A percentile compares a stretch with the other conserved stretches of the same genome.
These are phyloP conservation scores for Brachypodium distachyon DNA, from an alignment of 202 grass and related monocot species.

Conservation along the genomic window DNA sequence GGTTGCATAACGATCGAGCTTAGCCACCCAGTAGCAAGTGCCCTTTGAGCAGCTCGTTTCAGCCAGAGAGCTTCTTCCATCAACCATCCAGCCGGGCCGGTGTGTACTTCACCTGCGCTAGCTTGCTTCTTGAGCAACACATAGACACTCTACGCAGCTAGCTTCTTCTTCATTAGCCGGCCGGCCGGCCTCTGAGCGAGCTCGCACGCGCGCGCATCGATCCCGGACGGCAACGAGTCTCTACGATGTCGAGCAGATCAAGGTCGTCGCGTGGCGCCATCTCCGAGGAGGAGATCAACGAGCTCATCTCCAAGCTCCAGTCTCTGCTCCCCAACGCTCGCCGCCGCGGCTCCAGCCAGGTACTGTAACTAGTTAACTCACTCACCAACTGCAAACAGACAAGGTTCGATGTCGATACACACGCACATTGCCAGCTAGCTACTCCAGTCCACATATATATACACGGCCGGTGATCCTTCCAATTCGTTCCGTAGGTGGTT, in stretches of 20 bases:
- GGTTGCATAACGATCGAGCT: constrained; percentile 2
- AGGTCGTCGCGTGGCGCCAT: constrained; percentile 70
- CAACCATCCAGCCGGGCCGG: not conserved
- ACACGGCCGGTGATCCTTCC: no score
- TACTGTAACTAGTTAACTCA: not conserved
- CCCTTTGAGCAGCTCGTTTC: not conserved
- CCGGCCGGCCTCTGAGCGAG: no score
- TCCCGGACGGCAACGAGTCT: not conserved
- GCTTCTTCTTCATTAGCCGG: not conserved
- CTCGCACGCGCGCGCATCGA: no score
- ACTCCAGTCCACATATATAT: no score
- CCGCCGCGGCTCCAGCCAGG: constrained; percentile 56
- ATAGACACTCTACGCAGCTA: not conserved
- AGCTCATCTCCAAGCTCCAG: constrained; percentile 94
- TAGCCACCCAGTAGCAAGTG: not conserved
- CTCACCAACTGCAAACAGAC: no score
- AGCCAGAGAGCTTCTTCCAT: not conserved
- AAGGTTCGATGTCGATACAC: no score
- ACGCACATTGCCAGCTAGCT: not conserved
- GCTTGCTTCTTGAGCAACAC: not conserved
- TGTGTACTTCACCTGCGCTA: not conserved
- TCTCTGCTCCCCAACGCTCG: constrained; percentile 72
- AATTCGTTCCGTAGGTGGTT: not conserved
- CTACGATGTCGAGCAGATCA: constrained; percentile 62
- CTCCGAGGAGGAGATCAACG: constrained; percentile 83